Evolutionary conservation across 1,139 yeast species (phyloP).

Genomic region (Suhomyces kunorum): DNA sequence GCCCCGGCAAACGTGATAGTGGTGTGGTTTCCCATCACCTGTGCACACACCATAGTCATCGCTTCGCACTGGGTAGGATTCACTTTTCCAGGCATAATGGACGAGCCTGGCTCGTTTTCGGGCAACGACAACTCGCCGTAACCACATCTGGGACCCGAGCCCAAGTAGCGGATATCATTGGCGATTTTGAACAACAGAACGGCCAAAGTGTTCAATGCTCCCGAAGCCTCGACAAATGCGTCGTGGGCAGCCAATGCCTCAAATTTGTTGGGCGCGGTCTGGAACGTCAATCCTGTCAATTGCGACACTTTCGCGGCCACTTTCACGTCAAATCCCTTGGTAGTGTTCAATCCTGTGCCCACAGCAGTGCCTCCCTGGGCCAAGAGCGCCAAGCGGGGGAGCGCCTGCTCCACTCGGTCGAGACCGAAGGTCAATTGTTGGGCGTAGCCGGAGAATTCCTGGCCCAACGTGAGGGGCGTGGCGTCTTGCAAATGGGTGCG

Average conservation of each 20-base stretch:
- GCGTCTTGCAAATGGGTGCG: conserved; percentile 99
- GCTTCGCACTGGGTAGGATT: conserved; percentile 99
- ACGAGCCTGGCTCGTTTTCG: conserved; percentile 98
- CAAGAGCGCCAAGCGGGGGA: conserved; percentile 74
- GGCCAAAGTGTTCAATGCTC: conserved; percentile 95
- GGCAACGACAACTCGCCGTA: conserved; percentile 95
- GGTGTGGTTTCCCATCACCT: conserved; percentile 95
- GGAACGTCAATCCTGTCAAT: conserved; percentile 83
- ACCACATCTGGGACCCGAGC: conserved; percentile 99
- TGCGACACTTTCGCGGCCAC: conserved; percentile 78
- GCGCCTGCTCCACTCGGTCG: conserved; percentile 72
- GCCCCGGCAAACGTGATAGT: conserved; percentile 97
- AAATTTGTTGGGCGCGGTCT: conserved; percentile 97
- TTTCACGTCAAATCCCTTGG: conserved; percentile 80
- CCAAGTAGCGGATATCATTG: conserved; percentile 95
- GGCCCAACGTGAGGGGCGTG: conserved; percentile 96
- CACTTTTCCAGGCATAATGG: conserved; percentile 99
- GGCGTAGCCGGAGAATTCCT: conserved; percentile 95
- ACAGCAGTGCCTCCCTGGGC: conserved; percentile 99
- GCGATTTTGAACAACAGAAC: conserved; percentile 93
- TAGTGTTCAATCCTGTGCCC: conserved; percentile 97
- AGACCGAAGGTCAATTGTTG: conserved; percentile 92
- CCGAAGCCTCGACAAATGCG: conserved; percentile 95
- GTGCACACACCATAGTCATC: conserved; percentile 95
- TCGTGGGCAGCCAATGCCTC: conserved; percentile 99